Conservation (phyloP, 441 rosid species). For the Melastoma candidum region DNA sequence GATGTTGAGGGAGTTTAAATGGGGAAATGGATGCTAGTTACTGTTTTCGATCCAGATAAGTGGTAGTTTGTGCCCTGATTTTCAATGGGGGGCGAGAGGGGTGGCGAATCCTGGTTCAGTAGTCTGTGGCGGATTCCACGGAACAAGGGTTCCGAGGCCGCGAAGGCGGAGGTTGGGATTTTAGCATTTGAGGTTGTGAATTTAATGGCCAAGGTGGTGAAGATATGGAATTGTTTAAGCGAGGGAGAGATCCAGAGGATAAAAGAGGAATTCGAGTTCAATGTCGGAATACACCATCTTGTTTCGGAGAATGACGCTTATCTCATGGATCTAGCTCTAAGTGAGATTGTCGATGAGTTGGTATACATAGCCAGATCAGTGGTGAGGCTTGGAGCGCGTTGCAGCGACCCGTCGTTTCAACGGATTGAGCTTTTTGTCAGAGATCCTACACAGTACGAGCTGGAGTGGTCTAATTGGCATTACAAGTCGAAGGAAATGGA, state of each 20-base stretch:
- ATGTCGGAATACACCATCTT: conserved; percentile 36
- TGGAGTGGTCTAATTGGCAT: conserved; percentile 49
- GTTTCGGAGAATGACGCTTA: conserved; percentile 36
- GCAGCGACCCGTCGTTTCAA: conserved; percentile 35
- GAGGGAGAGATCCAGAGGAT: conserved; percentile 32
- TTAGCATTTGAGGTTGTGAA: conserved; percentile 49
- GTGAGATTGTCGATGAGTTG: conserved; percentile 44
- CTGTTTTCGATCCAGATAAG: background rate
- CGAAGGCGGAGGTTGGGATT: conserved; percentile 37
- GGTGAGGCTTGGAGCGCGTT: conserved; percentile 39
- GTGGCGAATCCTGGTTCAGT: conserved; percentile 43
- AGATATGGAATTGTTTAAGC: conserved; percentile 42
- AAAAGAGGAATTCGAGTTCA: conserved; percentile 35
- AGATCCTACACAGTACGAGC: conserved; percentile 28
- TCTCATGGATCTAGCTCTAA: conserved; percentile 49
- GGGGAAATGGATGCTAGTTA: no score
- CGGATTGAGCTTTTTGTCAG: conserved; percentile 34
- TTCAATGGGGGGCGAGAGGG: conserved; percentile 32
- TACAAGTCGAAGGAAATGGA: conserved; percentile 62
- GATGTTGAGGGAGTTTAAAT: no score
- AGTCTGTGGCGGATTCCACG: conserved; percentile 29
- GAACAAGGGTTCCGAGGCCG: conserved; percentile 26
- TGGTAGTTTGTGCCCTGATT: background rate
- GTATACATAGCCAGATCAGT: conserved; percentile 35
- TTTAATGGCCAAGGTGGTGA: conserved; percentile 44